These are phyloP conservation scores for Pichia sp. DNA, from an alignment of 1,139 yeast species.

Conservation along the genomic window DNA sequence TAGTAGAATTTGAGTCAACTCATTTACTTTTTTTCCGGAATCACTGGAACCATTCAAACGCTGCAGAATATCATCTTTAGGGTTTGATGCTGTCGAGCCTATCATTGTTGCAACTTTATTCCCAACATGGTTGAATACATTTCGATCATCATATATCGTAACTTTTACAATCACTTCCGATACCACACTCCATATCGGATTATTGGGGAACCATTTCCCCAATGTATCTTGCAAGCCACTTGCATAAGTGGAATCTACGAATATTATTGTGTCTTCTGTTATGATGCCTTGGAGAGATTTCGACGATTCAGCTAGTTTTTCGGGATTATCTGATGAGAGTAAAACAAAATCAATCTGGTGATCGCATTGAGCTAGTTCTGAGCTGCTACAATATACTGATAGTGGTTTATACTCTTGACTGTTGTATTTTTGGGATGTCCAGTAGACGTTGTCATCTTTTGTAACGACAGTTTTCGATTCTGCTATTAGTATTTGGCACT, in stretches of 20 bases:
- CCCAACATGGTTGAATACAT: slow-evolving; percentile 22
- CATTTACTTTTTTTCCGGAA: slow-evolving; percentile 19
- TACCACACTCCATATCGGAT: slow-evolving; percentile 20
- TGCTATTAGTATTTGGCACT: slow-evolving; percentile 6
- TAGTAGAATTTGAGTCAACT: slow-evolving; percentile 21
- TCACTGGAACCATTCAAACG: slow-evolving; percentile 17
- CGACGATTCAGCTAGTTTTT: slow-evolving; percentile 11
- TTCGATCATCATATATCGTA: slow-evolving; percentile 6
- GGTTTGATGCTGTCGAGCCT: slow-evolving; percentile 17
- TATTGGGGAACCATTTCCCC: slow-evolving; percentile 11
- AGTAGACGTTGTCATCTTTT: slow-evolving; percentile 6
- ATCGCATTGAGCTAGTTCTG: background rate
- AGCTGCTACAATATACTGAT: slow-evolving; percentile 3
- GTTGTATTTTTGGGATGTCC: slow-evolving; percentile 15
- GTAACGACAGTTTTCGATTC: slow-evolving; percentile 2
- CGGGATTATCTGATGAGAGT: slow-evolving; percentile 17
- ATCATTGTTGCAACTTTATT: slow-evolving; percentile 24
- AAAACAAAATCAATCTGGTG: slow-evolving; percentile 20
- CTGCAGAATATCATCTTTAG: background rate
- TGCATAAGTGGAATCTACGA: slow-evolving; percentile 26
- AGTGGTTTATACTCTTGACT: slow-evolving; percentile 7
- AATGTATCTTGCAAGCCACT: slow-evolving; percentile 22
- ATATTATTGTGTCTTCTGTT: slow-evolving; percentile 21
- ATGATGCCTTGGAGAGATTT: slow-evolving; percentile 10
- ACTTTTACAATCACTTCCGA: slow-evolving; percentile 26